These are phyloP conservation scores for Coelastrella sp. DNA, from an alignment of 139 green algal species.

Conservation along the genomic window DNA sequence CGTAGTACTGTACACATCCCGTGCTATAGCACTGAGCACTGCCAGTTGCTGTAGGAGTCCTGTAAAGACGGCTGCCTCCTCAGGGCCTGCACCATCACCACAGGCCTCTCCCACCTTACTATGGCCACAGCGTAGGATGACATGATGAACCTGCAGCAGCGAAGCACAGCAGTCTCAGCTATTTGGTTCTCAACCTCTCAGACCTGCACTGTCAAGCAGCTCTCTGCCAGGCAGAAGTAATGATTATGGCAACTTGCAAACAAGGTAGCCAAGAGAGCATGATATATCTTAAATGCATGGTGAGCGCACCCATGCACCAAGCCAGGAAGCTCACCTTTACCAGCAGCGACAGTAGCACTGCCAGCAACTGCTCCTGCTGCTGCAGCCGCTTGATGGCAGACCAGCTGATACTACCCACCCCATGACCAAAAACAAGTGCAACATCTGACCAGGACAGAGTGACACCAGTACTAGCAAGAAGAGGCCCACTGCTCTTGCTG, in stretches of 20 bases:
- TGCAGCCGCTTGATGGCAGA: slow-evolving; percentile 4
- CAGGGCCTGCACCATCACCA: no score
- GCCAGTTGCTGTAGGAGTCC: slow-evolving; percentile 6
- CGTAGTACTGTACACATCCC: neutral
- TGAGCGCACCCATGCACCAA: no score
- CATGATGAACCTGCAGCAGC: no score
- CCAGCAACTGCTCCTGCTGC: slow-evolving; percentile 11
- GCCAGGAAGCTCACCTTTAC: neutral
- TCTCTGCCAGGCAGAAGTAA: no score
- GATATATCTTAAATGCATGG: no score
- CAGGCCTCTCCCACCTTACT: no score
- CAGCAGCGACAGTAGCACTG: neutral
- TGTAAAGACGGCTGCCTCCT: neutral
- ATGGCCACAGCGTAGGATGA: no score
- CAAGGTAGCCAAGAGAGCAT: no score
- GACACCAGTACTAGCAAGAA: neutral
- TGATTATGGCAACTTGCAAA: no score
- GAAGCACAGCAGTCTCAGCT: no score
- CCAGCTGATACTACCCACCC: slow-evolving; percentile 12
- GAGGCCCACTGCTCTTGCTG: neutral
- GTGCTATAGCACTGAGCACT: neutral
- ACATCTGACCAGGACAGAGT: slow-evolving; percentile 5
- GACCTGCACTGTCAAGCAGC: no score
- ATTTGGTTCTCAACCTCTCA: no score
- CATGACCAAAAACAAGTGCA: neutral